A percentile compares a stretch with the other conserved stretches of the same genome.
Conservation (phyloP, 129 eudicot species). For the Centella asiatica region DNA sequence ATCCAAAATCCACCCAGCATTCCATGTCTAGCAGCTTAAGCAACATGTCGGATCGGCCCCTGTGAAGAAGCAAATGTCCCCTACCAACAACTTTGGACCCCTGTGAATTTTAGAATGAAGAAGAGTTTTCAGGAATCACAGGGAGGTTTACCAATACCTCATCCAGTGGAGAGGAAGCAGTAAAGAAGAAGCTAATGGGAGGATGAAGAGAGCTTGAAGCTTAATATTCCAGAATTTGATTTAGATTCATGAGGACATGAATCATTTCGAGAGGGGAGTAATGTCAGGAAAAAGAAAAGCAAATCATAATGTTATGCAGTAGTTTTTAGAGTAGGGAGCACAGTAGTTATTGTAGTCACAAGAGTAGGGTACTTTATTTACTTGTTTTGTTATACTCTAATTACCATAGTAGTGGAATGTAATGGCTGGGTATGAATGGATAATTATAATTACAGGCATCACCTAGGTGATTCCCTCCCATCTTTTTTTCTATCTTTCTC, state of each 20-base stretch:
- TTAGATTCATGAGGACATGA: background rate
- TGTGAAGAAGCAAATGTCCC: background rate
- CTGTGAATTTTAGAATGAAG: background rate
- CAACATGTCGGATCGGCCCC: background rate
- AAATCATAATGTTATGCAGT: too few relatives aligned
- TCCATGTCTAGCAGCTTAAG: background rate
- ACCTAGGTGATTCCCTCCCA: too few relatives aligned
- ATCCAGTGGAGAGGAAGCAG: background rate
- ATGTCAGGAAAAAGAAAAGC: too few relatives aligned
- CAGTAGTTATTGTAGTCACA: too few relatives aligned
- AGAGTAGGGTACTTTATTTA: too few relatives aligned
- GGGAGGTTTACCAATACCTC: background rate
- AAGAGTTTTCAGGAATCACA: background rate
- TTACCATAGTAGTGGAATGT: too few relatives aligned
- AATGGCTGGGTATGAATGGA: too few relatives aligned
- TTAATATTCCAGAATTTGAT: background rate
- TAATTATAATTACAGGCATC: too few relatives aligned
- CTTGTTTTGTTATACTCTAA: too few relatives aligned
- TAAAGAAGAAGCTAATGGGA: background rate
- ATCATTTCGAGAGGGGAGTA: background rate
- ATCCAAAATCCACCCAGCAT: background rate
- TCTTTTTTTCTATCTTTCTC: too few relatives aligned
- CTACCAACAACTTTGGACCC: background rate
- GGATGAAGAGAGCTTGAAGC: background rate
- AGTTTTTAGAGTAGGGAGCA: too few relatives aligned